phyloP scores from a whole-genome alignment of 2,329 filamentous ascomycete genomes.

The Neobulgaria alba region DNA sequence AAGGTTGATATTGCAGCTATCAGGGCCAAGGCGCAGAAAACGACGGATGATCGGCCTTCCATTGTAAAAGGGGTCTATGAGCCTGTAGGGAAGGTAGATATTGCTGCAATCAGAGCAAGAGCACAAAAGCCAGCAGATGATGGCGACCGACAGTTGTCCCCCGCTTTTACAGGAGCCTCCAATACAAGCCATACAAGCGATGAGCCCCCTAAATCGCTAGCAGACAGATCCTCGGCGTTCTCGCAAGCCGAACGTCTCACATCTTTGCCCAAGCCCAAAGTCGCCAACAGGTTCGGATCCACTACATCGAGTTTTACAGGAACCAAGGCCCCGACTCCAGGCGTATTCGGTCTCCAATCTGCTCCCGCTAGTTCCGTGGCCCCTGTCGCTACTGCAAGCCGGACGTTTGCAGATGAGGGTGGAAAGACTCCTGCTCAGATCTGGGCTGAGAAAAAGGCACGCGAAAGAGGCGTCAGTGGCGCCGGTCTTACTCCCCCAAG shows the following conservation, averaged over 20 bases:
- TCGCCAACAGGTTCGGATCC: slow-evolving; percentile 78
- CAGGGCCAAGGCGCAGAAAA: slow-evolving; percentile 61
- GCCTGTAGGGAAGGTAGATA: slow-evolving; percentile 93
- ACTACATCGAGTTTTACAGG: slow-evolving; percentile 65
- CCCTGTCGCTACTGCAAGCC: slow-evolving; percentile 72
- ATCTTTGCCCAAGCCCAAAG: slow-evolving; percentile 86
- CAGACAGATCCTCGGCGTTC: slow-evolving; percentile 73
- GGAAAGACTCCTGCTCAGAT: slow-evolving; percentile 95
- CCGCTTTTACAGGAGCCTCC: slow-evolving; percentile 35
- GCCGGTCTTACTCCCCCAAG: slow-evolving; percentile 38
- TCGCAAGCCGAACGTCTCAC: slow-evolving; percentile 71
- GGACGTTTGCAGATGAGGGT: slow-evolving; percentile 88
- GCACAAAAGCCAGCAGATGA: slow-evolving; percentile 54
- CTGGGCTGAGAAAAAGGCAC: slow-evolving; percentile 96
- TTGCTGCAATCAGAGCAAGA: slow-evolving; percentile 81
- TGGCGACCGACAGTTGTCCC: slow-evolving; percentile 32
- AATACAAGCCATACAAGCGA: slow-evolving; percentile 33
- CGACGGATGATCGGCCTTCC: slow-evolving; percentile 69
- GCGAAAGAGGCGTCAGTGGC: slow-evolving; percentile 53
- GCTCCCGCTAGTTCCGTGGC: slow-evolving; percentile 42
- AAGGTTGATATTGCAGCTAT: slow-evolving; percentile 97
- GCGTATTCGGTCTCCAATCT: slow-evolving; percentile 56
- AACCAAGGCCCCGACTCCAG: slow-evolving; percentile 80
- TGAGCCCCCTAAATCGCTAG: slow-evolving; percentile 47
- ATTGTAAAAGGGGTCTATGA: slow-evolving; percentile 90